Percentiles rank a stretch among this genome's conserved stretches.
Conservation (phyloP, 345 rosid genomes). For the Geranium rotundifolium region DNA sequence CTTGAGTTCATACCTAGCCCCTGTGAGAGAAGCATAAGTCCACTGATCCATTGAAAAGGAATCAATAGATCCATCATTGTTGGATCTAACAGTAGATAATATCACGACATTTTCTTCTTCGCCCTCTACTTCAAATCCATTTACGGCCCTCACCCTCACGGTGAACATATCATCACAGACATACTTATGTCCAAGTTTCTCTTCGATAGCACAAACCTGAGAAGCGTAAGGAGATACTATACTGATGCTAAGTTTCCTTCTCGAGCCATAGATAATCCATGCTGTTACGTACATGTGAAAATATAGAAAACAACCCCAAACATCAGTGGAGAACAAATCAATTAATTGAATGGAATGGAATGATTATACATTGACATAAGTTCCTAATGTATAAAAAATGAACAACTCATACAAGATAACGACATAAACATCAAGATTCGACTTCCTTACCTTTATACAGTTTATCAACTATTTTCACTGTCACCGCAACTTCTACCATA, state of each 20-base stretch:
- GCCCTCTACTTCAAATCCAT: slow-evolving; percentile 33
- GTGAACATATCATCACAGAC: slow-evolving; percentile 7
- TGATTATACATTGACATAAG: too few relatives aligned
- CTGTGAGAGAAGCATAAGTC: slow-evolving; percentile 28
- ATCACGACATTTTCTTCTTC: slow-evolving; percentile 28
- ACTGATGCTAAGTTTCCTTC: slow-evolving; percentile 24
- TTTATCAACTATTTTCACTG: slow-evolving; percentile 16
- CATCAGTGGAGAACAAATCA: background rate
- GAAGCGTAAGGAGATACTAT: slow-evolving; percentile 30
- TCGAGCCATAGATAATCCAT: slow-evolving; percentile 11
- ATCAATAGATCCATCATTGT: slow-evolving; percentile 14
- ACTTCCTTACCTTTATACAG: slow-evolving; percentile 29
- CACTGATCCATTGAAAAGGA: slow-evolving; percentile 18
- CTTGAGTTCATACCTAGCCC: slow-evolving; percentile 25
- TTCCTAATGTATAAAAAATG: too few relatives aligned
- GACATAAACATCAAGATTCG: background rate
- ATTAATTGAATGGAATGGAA: background rate
- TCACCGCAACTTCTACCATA: slow-evolving; percentile 34
- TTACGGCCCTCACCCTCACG: slow-evolving; percentile 24
- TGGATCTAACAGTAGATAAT: slow-evolving; percentile 32
- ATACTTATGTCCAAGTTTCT: slow-evolving; percentile 18
- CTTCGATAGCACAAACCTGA: slow-evolving; percentile 24
- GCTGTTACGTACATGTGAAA: slow-evolving; percentile 11
- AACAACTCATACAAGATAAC: background rate
- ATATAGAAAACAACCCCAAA: background rate